Conservation (phyloP, 768 basidiomycete genomes). For the Lactarius evosmus region DNA sequence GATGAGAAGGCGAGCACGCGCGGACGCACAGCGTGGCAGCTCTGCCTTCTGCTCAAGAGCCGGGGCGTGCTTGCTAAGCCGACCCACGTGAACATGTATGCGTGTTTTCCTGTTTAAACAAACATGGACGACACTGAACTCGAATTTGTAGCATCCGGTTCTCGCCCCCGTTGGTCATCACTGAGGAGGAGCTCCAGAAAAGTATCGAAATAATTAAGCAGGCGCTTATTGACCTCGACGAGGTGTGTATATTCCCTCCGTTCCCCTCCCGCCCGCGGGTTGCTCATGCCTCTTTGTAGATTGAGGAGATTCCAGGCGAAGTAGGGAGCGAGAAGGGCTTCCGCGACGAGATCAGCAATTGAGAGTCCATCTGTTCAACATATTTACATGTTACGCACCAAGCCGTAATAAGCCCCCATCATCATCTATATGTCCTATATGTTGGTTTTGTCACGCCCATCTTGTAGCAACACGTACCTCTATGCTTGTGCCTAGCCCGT, state of each 20-base stretch:
- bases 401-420: background rate
- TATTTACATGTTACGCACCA: background rate
- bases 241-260: slow-evolving; percentile 42
- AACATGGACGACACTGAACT: background rate
- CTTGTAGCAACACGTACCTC: background rate
- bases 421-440: background rate
- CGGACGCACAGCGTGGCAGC: slow-evolving; percentile 90
- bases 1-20: slow-evolving; percentile 75
- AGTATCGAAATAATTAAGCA: slow-evolving; percentile 74
- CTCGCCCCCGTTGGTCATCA: slow-evolving; percentile 92
- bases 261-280: slow-evolving; percentile 19
- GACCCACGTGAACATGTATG: slow-evolving; percentile 91
- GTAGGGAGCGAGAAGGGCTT: slow-evolving; percentile 59
- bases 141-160: slow-evolving; percentile 74
- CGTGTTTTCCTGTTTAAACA: slow-evolving; percentile 17
- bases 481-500: background rate
- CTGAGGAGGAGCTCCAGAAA: slow-evolving; percentile 77
- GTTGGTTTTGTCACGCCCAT: background rate
- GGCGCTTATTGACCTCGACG: slow-evolving; percentile 77
- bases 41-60: slow-evolving; percentile 89
- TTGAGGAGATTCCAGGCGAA: slow-evolving; percentile 62
- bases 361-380: slow-evolving; percentile 12
- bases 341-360: slow-evolving; percentile 38
- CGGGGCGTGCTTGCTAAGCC: slow-evolving; percentile 94
- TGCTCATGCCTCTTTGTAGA: slow-evolving; percentile 36